phyloP scores from a whole-genome alignment of 2,329 filamentous ascomycete genomes.

The Aaosphaeria arxii region DNA sequence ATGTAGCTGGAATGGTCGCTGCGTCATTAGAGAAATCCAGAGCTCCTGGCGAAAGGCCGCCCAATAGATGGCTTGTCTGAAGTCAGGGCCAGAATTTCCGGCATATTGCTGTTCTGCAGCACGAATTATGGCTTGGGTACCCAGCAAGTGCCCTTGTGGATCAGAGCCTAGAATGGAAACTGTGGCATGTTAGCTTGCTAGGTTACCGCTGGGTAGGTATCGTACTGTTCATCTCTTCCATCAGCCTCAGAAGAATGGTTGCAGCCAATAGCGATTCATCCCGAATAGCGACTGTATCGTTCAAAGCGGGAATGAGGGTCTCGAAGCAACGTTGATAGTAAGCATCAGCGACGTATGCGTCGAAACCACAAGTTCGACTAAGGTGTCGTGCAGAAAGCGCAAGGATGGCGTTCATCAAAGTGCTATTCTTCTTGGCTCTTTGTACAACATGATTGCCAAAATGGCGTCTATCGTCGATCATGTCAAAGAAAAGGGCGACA shows the following conservation, averaged over 20 bases:
- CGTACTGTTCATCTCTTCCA: conserved; percentile 42
- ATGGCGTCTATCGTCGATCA: conserved; percentile 31
- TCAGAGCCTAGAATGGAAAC: conserved; percentile 34
- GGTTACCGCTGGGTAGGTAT: background rate
- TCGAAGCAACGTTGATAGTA: conserved; percentile 42
- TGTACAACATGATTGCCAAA: conserved; percentile 35
- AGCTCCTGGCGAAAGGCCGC: conserved; percentile 37
- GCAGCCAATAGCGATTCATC: conserved; percentile 42
- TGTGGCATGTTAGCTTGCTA: background rate
- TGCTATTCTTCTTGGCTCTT: conserved; percentile 35
- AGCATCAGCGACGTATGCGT: conserved; percentile 41
- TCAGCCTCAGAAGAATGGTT: conserved; percentile 39
- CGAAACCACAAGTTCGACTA: conserved; percentile 38
- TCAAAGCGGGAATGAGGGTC: conserved; percentile 39
- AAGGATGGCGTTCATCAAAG: conserved; percentile 42
- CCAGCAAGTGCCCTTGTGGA: conserved; percentile 37
- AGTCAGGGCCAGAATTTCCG: conserved; percentile 26
- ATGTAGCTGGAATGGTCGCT: conserved; percentile 33
- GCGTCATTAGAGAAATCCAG: conserved; percentile 37
- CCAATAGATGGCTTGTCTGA: conserved; percentile 37
- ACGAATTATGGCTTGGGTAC: conserved; percentile 36
- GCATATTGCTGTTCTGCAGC: conserved; percentile 32
- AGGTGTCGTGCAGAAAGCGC: conserved; percentile 43
- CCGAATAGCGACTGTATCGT: conserved; percentile 37
- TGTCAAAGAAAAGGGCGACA: conserved; percentile 36